Base-by-base conservation (phyloP, 805 yeast genomes). In the Ogataea philodendri region DNA sequence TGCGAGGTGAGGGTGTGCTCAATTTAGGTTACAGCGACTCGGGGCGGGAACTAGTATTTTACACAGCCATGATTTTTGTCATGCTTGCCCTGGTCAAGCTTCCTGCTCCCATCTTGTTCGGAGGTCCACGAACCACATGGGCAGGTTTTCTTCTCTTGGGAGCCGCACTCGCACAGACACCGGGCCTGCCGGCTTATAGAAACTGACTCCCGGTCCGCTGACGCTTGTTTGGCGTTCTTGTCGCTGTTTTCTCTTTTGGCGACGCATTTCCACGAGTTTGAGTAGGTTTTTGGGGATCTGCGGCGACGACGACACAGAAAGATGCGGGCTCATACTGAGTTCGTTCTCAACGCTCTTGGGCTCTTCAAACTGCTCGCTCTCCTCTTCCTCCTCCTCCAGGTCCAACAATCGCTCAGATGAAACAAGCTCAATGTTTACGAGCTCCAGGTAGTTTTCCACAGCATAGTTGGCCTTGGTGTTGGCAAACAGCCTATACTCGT, bases 401-500 rank as follows among this genome's bases (percentile, higher is more conserved):
- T 40, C 41, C 20, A 20, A 32, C 8, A 29, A 23, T 11, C 36
- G 42, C 43, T 69, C 69, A 41, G 51, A 52, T 2, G 79, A 68
- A 0, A 69, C 53, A 40, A 77, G 59, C 39, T 72, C 76, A 5
- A 80, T 55, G 33, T 78, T 75, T 4, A 86, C 66, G 41, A 88
- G 59, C 52, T 90, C 97, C 29, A 90, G 61, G 48, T 84, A 87
- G 4, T 81, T 81, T 54, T 89, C 96, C 14, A 87, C 85, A 46
- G 73, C 76, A 55, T 87, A 88, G 50, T 80, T 87, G 29, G 82
- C 70, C 47, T 82, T 78, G 46, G 75, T 76, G 46, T 75, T 76
- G 14, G 85, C 69, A 58, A 78, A 84, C 7, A 84, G 68, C 35
- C 96, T 67, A 60, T 87, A 93, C 57, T 90, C 97, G 49, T 81